Conservation (phyloP, 805 yeast species). For the Ogataea paraovalis region DNA sequence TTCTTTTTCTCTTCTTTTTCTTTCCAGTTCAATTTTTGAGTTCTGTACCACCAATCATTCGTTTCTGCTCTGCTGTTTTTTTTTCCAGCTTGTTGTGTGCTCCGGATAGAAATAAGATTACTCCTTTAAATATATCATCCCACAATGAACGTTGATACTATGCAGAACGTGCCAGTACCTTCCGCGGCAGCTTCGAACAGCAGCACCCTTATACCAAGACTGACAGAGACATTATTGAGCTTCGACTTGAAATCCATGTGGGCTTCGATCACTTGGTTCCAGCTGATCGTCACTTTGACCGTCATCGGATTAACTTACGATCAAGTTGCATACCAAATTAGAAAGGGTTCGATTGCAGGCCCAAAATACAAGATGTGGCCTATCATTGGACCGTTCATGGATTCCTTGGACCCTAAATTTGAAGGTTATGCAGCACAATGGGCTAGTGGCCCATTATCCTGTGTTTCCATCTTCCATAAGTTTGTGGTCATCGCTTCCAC, state of each 20-base stretch:
- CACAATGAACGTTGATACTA: background rate
- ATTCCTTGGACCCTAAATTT: conserved; percentile 91
- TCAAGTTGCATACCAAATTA: conserved; percentile 71
- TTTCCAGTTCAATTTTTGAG: background rate
- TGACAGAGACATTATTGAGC: background rate
- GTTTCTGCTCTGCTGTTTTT: too few species aligned
- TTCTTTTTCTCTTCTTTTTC: background rate
- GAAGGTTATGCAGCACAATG: conserved; percentile 91
- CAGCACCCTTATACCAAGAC: background rate
- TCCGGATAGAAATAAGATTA: too few species aligned
- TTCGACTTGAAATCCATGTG: conserved; percentile 9
- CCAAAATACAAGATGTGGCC: conserved; percentile 90
- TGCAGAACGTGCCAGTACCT: background rate
- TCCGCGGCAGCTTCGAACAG: background rate
- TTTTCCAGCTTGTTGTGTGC: too few species aligned
- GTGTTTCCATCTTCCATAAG: conserved; percentile 97
- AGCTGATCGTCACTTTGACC: conserved; percentile 43
- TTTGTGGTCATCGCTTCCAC: conserved; percentile 91
- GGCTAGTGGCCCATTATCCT: conserved; percentile 90
- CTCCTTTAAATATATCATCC: too few species aligned
- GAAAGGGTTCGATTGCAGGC: conserved; percentile 89
- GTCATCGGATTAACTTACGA: conserved; percentile 57
- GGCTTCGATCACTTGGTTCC: conserved; percentile 46
- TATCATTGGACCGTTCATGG: conserved; percentile 92
- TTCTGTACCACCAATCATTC: too few species aligned